phyloP scores from a whole-genome alignment of 1,284 basidiomycete species.

The Microbotryum silenes-acaulis region DNA sequence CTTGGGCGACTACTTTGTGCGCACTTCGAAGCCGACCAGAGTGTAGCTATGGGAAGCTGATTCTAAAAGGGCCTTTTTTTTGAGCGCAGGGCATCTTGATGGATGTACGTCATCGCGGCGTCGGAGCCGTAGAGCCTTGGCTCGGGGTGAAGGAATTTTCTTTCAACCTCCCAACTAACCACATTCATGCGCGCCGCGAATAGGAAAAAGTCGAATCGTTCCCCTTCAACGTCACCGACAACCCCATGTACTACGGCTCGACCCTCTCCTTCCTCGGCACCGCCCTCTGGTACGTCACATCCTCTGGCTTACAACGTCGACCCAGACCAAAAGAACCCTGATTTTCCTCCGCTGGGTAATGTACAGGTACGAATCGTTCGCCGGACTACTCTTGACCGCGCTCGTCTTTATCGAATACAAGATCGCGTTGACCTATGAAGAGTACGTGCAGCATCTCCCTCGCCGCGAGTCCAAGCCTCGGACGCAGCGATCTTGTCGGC shows the following conservation, averaged over 20 bases:
- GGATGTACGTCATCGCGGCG: slow-evolving; percentile 50
- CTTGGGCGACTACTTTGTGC: slow-evolving; percentile 70
- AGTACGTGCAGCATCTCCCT: slow-evolving; percentile 47
- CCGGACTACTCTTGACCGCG: slow-evolving; percentile 62
- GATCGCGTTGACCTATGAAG: slow-evolving; percentile 76
- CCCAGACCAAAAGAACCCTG: too few species aligned
- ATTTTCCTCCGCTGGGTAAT: too few species aligned
- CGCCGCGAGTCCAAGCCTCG: not conserved
- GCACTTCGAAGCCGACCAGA: not conserved
- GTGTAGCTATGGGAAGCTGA: too few species aligned
- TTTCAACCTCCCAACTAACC: not conserved
- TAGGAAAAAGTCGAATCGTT: slow-evolving; percentile 53
- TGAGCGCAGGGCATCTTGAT: slow-evolving; percentile 70
- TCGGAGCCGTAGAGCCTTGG: not conserved
- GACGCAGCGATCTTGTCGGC: too few species aligned
- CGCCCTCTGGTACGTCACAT: slow-evolving; percentile 61
- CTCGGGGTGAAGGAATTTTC: not conserved
- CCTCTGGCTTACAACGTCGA: too few species aligned
- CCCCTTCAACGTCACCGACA: slow-evolving; percentile 85
- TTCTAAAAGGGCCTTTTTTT: not conserved
- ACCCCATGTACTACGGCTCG: slow-evolving; percentile 95
- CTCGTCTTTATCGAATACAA: slow-evolving; percentile 76
- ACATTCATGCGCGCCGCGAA: not conserved
- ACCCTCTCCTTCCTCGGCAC: slow-evolving; percentile 76
- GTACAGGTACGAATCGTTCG: slow-evolving; percentile 68